Base-by-base conservation (phyloP, 202 grass and related monocot genomes). In the Setaria viridis region DNA sequence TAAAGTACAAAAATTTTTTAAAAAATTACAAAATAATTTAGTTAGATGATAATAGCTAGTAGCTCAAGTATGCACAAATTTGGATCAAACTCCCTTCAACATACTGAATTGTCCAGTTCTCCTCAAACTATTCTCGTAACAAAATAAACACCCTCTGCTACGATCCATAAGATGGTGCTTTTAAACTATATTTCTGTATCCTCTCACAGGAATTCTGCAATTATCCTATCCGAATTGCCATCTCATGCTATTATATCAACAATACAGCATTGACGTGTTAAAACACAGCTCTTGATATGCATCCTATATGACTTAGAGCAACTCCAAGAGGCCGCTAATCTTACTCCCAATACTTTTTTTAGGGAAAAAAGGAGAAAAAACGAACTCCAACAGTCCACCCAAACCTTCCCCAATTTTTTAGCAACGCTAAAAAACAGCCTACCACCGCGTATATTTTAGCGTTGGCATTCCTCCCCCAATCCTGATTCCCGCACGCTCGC, bases 231-330 rank as follows among this genome's bases (percentile, higher is more conserved):
- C 25, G 53, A 84, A 90, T 39, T 11, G 5, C 63, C 21, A 60
- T 68, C 6, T 84, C 51, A 63, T 70, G 45, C 53, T 56, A 55
- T 43, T 46, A 10, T 69, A 87, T 53, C 83, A 37, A 55, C 25
- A 21, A 33, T 19, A 80, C 11, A 70, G 47, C 54, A 50, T 17
- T 81, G 45, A 48, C 9, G 60, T 45, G 76, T 62, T 60, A 78
- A 46, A 77, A 82, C 63, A 63, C n/a, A 63, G 1, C 39, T 43
- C 72, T 82, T 67, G 53, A 48, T 62, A 58, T 88, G 64, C 53
- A 77, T 64, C 35, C 72, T 67, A 43, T 70, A 53, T 29, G 80
- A 43, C n/a, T 80, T n/a, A n/a, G n/a, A n/a, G n/a, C n/a, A n/a
- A n/a, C n/a, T n/a, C n/a, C n/a, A n/a, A n/a, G n/a, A n/a, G n/a